A percentile compares a stretch with the other conserved stretches of the same genome.
phyloP scores from a whole-genome alignment of 805 yeast genomes.

The Yueomyces sinensis region DNA sequence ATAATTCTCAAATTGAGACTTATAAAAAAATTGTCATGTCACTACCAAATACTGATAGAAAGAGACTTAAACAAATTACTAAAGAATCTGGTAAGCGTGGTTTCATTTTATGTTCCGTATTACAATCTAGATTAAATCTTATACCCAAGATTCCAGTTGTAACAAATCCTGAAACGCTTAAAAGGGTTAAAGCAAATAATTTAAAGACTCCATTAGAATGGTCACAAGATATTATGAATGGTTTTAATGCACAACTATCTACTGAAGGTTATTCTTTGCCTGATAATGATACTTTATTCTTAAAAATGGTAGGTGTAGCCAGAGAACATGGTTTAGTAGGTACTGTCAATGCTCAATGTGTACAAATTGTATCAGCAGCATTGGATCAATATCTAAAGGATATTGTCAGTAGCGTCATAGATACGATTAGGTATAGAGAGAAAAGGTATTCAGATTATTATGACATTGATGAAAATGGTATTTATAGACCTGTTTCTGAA shows the following conservation, averaged over 20 bases:
- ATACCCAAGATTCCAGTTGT: slow-evolving; percentile 73
- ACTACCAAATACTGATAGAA: slow-evolving; percentile 70
- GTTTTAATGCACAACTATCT: slow-evolving; percentile 68
- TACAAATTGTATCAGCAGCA: slow-evolving; percentile 71
- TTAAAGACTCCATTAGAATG: slow-evolving; percentile 47
- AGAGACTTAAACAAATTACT: slow-evolving; percentile 71
- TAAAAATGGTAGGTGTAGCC: slow-evolving; percentile 67
- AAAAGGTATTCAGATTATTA: slow-evolving; percentile 28
- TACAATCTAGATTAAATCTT: slow-evolving; percentile 47
- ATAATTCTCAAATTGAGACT: slow-evolving; percentile 58
- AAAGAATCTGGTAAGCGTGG: slow-evolving; percentile 73
- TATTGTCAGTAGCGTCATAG: slow-evolving; percentile 61
- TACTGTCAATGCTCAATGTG: slow-evolving; percentile 57
- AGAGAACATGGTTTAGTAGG: slow-evolving; percentile 86
- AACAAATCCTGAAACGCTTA: slow-evolving; percentile 22
- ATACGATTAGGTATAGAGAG: slow-evolving; percentile 50
- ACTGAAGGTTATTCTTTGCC: slow-evolving; percentile 74
- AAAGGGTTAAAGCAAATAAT: slow-evolving; percentile 20
- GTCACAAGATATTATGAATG: slow-evolving; percentile 87
- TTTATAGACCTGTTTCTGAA: slow-evolving; percentile 17
- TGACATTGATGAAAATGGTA: slow-evolving; percentile 22
- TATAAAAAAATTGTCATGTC: slow-evolving; percentile 80
- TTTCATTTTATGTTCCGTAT: slow-evolving; percentile 53
- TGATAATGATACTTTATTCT: slow-evolving; percentile 53
- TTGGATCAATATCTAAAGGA: slow-evolving; percentile 68